Evolutionary conservation across 2,329 filamentous ascomycete species (phyloP), one percentile per base, ranked within the genome.

Genomic region (Colletotrichum sp.): DNA sequence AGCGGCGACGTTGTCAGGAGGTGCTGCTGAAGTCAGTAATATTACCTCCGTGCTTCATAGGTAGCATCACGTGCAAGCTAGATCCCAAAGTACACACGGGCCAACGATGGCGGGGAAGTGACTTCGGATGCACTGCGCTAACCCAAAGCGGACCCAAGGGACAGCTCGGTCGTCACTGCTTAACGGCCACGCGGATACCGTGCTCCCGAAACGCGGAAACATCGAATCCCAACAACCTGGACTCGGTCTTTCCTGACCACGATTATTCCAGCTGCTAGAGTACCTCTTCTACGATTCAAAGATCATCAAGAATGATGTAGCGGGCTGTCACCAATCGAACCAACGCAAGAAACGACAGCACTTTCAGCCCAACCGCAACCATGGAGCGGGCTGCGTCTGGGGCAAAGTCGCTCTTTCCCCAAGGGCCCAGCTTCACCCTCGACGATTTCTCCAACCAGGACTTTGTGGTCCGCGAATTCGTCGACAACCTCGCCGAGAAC

Each of bases 401-500:
- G 76, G 89, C 91, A 80, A 90, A 93, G 86, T 89, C 92, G 79
- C 90, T 96, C 82, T 96, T 95, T 83, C 93, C 94, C 73, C 92
- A 92, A 84, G 95, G 93, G 52, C 95, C 95, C 76, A 94, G 90
- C 84, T 98, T 98, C 87, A 95, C 93, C 12, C 90, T 99, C 77
- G 95, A 98, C 60, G 96, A 96, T 86, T 95, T 96, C 85, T 95
- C 95, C 73, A 95, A 90, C 83, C 95, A 95, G 81, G 97, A 99
- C 86, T 99, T 99, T 82, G 98, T 99, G 78, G 96, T 99, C 79
- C 96, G 98, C 82, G 97, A 99, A 87, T 99, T 99, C 83, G 93
- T 99, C 80, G 98, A 99, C 84, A 92, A 93, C 68, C 92, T 99
- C 74, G 97, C 96, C 67, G 96, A 99, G 78, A 94, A 90, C 79